Evolutionary conservation across 148 eudicot species (phyloP), one percentile per base, ranked within the genome.

Genomic region (Pouteria glomerata): DNA sequence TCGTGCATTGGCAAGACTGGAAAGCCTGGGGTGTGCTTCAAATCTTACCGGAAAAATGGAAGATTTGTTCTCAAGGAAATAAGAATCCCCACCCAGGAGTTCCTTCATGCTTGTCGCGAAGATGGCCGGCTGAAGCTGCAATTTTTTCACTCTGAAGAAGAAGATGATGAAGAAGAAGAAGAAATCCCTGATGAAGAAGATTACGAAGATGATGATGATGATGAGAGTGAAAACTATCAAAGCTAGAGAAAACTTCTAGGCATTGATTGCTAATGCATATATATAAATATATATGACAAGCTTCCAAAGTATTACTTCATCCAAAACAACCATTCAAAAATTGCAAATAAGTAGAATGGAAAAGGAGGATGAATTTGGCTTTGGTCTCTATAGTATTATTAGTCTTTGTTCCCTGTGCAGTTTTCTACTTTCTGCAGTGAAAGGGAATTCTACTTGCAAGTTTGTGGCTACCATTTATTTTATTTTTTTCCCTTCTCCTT

Each of bases 61-160:
- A 77, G 98, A 57, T 87, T 94, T 70, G 84, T 94, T 50, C 72
- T 94, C 23, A 85, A 84, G 74, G 93, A 95, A 55, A 76, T 88
- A 19, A 82, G 85, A 74, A 70, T 82, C 6, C 90, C 93, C 0
- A 84, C 82, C 3, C 87, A 85, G 39, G 99, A 90, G 53, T 80
- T 78, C 23, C 72, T 95, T 61, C 96, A 83, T 57, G 89, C 92
- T 23, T 71, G 72, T 6, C 75, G 99, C 50, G 87, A 90, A 80
- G 90, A 90, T 24, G 99, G 99, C 1, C 78, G 99, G 4, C 70
- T 95, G 73, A 87, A 82, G 69, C 67, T 95, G 66, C 77, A 81
- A 24, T 76, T 88, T 50, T 71, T 87, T 39, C 88, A 82, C 16
- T 76, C 85, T 0, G 80, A 83, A 31, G 89, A 88, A 34, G 80